Base-by-base conservation (phyloP, 352 stramenopile species). In the Globisporangium iwayamae region DNA sequence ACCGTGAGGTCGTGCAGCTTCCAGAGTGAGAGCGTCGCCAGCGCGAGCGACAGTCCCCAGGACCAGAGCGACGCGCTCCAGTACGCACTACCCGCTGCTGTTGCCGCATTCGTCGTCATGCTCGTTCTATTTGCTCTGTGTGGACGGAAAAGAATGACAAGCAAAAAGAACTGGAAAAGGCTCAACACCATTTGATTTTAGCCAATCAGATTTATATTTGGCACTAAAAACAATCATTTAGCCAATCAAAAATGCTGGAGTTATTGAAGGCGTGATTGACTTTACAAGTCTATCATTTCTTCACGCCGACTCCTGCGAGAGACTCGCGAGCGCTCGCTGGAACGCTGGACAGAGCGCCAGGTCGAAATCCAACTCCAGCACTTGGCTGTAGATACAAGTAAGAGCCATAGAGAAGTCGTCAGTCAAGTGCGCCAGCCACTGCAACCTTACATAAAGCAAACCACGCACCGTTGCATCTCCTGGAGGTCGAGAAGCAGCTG, bases 401-500 rank as follows among this genome's bases (percentile, higher is more conserved):
- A 48, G 25, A 60, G 16, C 30, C 14, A 69, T 16, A 41, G 14
- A 63, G 39, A 11, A 52, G 4, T 8, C 1, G 9, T 46, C 58
- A 28, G 20, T 38, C 28, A 70, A 74, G 38, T 47, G 2, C 11
- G 9, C 14, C 34, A 32, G n/a, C 4, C 4, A n/a, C 11, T 47
- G 14, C 2, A 51, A 10, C 53, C 36, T 10, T 34, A 4, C 22
- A 11, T 30, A 25, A 7, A 16, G 9, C 20, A 53, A 47, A 30
- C 3, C 25, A 72, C 76, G 46, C 65, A 96, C 87, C 82, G 59
- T 47, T 89, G 66, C 48, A 96, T 67, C 53, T 93, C 79, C 38
- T 91, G 62, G 13, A 96, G 68, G 55, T 96, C 87, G 43, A 96
- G 70, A 52, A 82, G 65, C 48, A 96, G 54, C 63, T 96, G 87